Evolutionary conservation across 805 yeast genomes (phyloP).

Genomic region (Pichia cephalocereana): DNA sequence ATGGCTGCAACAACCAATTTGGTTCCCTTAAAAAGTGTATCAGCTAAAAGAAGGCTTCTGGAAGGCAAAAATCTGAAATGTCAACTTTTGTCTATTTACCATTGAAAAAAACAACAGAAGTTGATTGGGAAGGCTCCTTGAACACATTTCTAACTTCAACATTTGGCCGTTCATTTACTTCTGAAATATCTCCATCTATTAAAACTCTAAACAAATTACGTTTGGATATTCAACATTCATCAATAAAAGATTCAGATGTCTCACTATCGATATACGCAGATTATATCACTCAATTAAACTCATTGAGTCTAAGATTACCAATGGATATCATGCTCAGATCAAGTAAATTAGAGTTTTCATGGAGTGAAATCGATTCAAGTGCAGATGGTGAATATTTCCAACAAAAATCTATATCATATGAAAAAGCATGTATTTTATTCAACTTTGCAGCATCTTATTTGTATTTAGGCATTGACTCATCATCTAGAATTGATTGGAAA

Average conservation of each 20-base stretch:
- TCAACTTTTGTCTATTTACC: slow-evolving; percentile 23
- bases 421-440: slow-evolving; percentile 77
- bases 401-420: slow-evolving; percentile 81
- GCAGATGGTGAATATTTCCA: slow-evolving; percentile 32
- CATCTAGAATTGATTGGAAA: slow-evolving; percentile 39
- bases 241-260: slow-evolving; percentile 32
- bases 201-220: slow-evolving; percentile 47
- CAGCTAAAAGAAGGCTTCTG: background rate
- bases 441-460: slow-evolving; percentile 63
- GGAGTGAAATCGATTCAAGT: slow-evolving; percentile 62
- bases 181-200: slow-evolving; percentile 51
- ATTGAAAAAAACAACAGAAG: slow-evolving; percentile 40
- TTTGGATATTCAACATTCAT: slow-evolving; percentile 44
- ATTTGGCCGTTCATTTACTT: slow-evolving; percentile 45
- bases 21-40: background rate
- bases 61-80: slow-evolving; percentile 1
- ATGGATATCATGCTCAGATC: slow-evolving; percentile 30
- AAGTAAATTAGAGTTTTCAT: slow-evolving; percentile 45
- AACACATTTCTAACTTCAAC: slow-evolving; percentile 45
- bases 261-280: slow-evolving; percentile 37
- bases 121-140: slow-evolving; percentile 61
- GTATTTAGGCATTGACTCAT: slow-evolving; percentile 31
- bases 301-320: slow-evolving; percentile 70
- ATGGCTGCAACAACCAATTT: background rate
- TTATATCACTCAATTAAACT: slow-evolving; percentile 76